A percentile compares a stretch with the other conserved stretches of the same genome.
phyloP scores from a whole-genome alignment of 768 basidiomycete species.

The Rhodotorula sphaerocarpa region DNA sequence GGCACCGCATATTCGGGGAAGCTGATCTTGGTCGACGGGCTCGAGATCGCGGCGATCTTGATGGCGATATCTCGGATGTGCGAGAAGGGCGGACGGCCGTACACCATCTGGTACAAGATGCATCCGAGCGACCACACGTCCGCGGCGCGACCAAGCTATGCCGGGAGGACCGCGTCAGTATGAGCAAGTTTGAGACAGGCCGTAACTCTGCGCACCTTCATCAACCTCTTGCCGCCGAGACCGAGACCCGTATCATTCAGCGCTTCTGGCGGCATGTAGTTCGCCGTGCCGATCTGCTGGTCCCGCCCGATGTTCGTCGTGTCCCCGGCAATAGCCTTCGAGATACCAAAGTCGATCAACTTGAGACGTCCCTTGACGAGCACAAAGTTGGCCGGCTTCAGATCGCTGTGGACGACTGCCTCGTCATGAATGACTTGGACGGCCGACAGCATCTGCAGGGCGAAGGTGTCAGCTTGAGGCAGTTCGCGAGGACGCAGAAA shows the following conservation, averaged over 20 bases:
- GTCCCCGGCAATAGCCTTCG: constrained; percentile 95
- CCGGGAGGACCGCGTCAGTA: not conserved
- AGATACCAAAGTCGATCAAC: constrained; percentile 98
- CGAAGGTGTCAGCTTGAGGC: not conserved
- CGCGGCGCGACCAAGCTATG: constrained; percentile 70
- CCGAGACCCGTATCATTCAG: constrained; percentile 53
- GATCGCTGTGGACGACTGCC: constrained; percentile 95
- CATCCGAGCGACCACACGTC: constrained; percentile 98
- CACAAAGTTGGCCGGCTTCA: constrained; percentile 98
- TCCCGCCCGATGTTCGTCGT: constrained; percentile 97
- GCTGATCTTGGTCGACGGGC: constrained; percentile 64
- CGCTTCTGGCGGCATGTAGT: constrained; percentile 98
- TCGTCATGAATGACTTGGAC: constrained; percentile 98
- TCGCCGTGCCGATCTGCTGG: constrained; percentile 89
- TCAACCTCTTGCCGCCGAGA: constrained; percentile 71
- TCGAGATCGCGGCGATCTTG: constrained; percentile 91
- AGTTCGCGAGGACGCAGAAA: constrained; percentile 2
- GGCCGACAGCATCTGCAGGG: constrained; percentile 81
- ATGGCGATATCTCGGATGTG: constrained; percentile 64
- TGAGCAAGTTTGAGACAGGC: not conserved
- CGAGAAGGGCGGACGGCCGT: constrained; percentile 86
- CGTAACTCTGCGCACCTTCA: constrained; percentile 74
- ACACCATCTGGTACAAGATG: constrained; percentile 98
- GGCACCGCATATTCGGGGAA: constrained; percentile 64
- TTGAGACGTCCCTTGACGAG: constrained; percentile 89